Evolutionary conservation across 1,284 basidiomycete genomes (phyloP).

Genomic region (Microbotryum scabiosae): DNA sequence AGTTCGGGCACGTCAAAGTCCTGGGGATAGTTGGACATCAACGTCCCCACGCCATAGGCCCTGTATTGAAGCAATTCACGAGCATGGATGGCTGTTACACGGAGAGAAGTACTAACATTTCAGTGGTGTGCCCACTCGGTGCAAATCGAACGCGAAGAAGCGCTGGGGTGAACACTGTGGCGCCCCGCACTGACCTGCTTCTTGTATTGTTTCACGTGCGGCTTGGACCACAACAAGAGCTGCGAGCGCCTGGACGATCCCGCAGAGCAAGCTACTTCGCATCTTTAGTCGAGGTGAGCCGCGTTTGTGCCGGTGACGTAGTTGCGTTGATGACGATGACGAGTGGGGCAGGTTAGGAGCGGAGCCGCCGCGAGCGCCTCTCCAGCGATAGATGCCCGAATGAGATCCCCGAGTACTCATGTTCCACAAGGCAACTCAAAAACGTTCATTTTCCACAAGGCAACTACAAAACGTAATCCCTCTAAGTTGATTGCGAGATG

Average conservation of each 20-base stretch:
- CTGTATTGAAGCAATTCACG: constrained; percentile 27
- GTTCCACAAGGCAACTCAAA: too few species aligned
- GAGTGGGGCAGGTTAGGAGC: too few species aligned
- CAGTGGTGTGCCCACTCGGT: neutral
- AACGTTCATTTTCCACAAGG: too few species aligned
- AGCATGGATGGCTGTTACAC: constrained; percentile 22
- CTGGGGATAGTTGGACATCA: constrained; percentile 21
- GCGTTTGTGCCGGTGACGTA: too few species aligned
- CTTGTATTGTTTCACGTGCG: constrained; percentile 24
- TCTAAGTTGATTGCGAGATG: too few species aligned
- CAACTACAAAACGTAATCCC: too few species aligned
- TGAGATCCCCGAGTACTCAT: too few species aligned
- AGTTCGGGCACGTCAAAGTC: constrained; percentile 1
- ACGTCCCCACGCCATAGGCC: constrained; percentile 8
- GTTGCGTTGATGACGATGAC: too few species aligned
- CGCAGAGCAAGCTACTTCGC: neutral
- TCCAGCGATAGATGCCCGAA: too few species aligned
- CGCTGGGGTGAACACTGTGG: too few species aligned
- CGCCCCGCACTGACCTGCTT: constrained; percentile 19
- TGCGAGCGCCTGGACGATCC: neutral
- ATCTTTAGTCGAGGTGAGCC: too few species aligned
- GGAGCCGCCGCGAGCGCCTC: too few species aligned
- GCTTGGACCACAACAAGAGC: neutral
- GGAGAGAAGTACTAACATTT: neutral
- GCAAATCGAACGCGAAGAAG: neutral